Percentiles rank a stretch among this genome's conserved stretches.
Conservation (phyloP, 1,284 basidiomycete genomes). For the Marasmius tenuissimus region DNA sequence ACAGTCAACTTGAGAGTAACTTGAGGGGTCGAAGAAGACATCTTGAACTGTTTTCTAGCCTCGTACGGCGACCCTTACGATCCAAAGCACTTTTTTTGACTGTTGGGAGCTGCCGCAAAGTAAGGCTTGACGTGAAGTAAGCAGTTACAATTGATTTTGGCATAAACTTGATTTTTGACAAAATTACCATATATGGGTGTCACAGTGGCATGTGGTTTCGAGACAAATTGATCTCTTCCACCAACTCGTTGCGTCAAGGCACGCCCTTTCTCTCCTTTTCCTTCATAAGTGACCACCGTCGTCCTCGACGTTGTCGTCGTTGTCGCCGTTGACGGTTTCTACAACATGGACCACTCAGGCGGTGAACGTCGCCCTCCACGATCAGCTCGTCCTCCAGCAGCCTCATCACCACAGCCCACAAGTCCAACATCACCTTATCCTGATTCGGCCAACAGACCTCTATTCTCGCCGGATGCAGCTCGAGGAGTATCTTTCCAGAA, state of each 20-base stretch:
- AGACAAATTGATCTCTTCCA: background rate
- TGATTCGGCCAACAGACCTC: conserved; percentile 17
- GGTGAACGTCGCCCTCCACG: conserved; percentile 47
- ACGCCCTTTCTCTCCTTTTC: background rate
- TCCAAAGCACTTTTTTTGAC: too few species aligned
- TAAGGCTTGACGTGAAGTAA: too few species aligned
- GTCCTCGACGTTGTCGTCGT: background rate
- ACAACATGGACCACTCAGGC: conserved; percentile 41
- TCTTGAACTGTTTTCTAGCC: too few species aligned
- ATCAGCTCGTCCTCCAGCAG: conserved; percentile 37
- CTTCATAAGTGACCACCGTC: too few species aligned
- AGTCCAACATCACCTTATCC: conserved; percentile 29
- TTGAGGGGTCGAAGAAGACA: too few species aligned
- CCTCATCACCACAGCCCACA: conserved; percentile 18
- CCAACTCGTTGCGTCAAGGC: background rate
- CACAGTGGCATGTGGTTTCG: background rate
- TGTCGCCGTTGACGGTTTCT: background rate
- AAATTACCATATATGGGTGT: background rate
- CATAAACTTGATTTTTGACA: too few species aligned
- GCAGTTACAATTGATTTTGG: too few species aligned
- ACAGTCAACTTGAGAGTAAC: too few species aligned
- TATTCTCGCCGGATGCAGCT: conserved; percentile 30
- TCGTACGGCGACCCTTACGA: too few species aligned
- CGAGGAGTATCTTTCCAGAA: conserved; percentile 65
- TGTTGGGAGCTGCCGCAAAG: too few species aligned